Percentiles rank a stretch among this genome's conserved stretches.
Conservation (phyloP, 176 grass and related monocot species). For the Ampelocalamus luodianensis region DNA sequence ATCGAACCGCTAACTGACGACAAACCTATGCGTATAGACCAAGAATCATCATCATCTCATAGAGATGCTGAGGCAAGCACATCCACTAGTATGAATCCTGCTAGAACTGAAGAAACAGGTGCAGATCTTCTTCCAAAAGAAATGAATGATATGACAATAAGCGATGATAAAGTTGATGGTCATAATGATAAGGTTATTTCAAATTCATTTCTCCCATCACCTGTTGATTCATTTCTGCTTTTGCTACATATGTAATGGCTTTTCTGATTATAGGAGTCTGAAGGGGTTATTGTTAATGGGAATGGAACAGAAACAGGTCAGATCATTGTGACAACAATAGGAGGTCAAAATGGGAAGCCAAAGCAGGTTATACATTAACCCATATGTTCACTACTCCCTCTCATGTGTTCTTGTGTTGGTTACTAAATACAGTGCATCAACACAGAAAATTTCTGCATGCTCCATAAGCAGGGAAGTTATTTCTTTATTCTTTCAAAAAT, state of each 20-base stretch:
- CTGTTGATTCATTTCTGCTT: conserved; percentile 37
- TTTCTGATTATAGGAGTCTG: conserved; percentile 58
- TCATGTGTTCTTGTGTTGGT: background rate
- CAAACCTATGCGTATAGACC: conserved; percentile 51
- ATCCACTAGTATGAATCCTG: conserved; percentile 59
- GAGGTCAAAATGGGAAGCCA: conserved; percentile 87
- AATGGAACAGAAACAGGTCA: conserved; percentile 86
- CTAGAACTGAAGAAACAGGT: conserved; percentile 62
- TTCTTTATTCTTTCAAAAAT: background rate
- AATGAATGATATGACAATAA: conserved; percentile 90
- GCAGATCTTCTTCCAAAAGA: conserved; percentile 86
- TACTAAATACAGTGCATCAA: background rate
- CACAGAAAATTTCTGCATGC: background rate
- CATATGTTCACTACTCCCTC: conserved; percentile 7
- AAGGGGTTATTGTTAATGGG: conserved; percentile 63
- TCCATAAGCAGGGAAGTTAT: background rate
- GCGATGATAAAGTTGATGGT: conserved; percentile 72
- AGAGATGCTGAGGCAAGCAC: conserved; percentile 77
- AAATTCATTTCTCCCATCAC: background rate
- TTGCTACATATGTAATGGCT: conserved; percentile 19
- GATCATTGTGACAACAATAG: conserved; percentile 89
- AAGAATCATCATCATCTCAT: conserved; percentile 54
- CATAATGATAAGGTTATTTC: conserved; percentile 77
- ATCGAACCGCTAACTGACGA: conserved; percentile 56
- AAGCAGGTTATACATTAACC: conserved; percentile 70